Evolutionary conservation across 2,329 filamentous ascomycete genomes (phyloP).

Genomic region (Fusarium sp.): DNA sequence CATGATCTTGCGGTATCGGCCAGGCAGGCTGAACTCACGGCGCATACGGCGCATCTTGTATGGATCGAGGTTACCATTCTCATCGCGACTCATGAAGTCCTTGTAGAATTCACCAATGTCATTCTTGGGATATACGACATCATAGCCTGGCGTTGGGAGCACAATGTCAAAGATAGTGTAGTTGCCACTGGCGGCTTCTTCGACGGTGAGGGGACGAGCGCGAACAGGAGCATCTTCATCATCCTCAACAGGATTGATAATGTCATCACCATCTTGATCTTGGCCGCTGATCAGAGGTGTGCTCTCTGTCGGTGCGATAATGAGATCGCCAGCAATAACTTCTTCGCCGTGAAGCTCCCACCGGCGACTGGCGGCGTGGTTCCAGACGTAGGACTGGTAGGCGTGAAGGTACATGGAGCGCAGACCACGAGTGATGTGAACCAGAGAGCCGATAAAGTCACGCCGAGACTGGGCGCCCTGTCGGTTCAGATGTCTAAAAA

Average conservation of each 20-base stretch:
- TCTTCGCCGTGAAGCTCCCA: conserved; percentile 79
- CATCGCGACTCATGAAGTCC: conserved; percentile 84
- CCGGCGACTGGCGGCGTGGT: conserved; percentile 82
- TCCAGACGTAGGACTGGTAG: conserved; percentile 96
- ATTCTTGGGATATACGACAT: conserved; percentile 88
- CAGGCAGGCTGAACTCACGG: conserved; percentile 89
- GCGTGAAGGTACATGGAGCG: conserved; percentile 97
- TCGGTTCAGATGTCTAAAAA: conserved; percentile 81
- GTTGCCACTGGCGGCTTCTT: conserved; percentile 81
- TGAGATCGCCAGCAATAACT: conserved; percentile 87
- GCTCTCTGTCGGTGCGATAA: conserved; percentile 65
- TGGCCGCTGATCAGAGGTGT: conserved; percentile 63
- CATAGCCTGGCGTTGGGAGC: conserved; percentile 90
- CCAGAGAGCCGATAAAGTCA: conserved; percentile 86
- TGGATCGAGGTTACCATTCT: conserved; percentile 84
- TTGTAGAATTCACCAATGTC: conserved; percentile 86
- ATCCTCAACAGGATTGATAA: conserved; percentile 57
- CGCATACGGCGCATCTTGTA: conserved; percentile 87
- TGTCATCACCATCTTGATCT: conserved; percentile 68
- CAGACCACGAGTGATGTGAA: conserved; percentile 83
- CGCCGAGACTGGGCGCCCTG: conserved; percentile 60
- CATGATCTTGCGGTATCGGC: conserved; percentile 88
- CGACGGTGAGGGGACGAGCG: conserved; percentile 78
- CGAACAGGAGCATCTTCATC: conserved; percentile 62
- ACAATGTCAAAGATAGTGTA: conserved; percentile 91